Percentiles rank a stretch among this genome's conserved stretches.
These are phyloP conservation scores for Phytophthora megakarya DNA, from an alignment of 352 stramenopile species.

Conservation along the genomic window DNA sequence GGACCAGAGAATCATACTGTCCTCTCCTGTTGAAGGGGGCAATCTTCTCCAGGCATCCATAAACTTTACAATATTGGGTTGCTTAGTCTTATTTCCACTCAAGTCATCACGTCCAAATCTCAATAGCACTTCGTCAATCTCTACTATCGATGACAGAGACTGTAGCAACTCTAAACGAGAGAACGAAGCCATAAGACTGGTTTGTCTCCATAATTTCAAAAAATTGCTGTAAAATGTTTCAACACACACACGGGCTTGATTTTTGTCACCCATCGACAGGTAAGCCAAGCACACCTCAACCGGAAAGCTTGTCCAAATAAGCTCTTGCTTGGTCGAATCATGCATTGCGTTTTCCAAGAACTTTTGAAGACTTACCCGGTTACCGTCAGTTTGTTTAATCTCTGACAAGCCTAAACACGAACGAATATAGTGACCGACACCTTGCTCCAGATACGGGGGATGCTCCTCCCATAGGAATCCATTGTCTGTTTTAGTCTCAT, in stretches of 20 bases:
- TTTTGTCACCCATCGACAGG: slow-evolving; percentile 49
- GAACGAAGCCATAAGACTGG: slow-evolving; percentile 45
- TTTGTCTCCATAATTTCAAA: slow-evolving; percentile 63
- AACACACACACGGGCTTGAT: slow-evolving; percentile 53
- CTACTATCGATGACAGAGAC: slow-evolving; percentile 61
- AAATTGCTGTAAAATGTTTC: slow-evolving; percentile 66
- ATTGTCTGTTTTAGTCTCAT: slow-evolving; percentile 18
- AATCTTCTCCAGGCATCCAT: slow-evolving; percentile 44
- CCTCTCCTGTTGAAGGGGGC: slow-evolving; percentile 52
- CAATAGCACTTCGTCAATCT: slow-evolving; percentile 62
- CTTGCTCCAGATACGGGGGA: slow-evolving; percentile 73
- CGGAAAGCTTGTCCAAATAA: slow-evolving; percentile 51
- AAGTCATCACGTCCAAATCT: slow-evolving; percentile 19
- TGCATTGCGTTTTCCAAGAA: slow-evolving; percentile 32
- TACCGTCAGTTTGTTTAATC: slow-evolving; percentile 3
- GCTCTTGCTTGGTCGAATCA: slow-evolving; percentile 41
- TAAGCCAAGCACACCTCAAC: slow-evolving; percentile 57
- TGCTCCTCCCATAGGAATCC: slow-evolving; percentile 62
- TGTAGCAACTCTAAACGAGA: slow-evolving; percentile 68
- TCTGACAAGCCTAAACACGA: slow-evolving; percentile 46
- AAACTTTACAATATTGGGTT: slow-evolving; percentile 34
- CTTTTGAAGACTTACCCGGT: slow-evolving; percentile 29
- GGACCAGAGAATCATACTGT: slow-evolving; percentile 61
- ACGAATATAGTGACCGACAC: slow-evolving; percentile 56
- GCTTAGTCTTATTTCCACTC: slow-evolving; percentile 4